Evolutionary conservation across 2,329 filamentous ascomycete genomes (phyloP), one percentile per base, ranked within the genome.

Genomic region (Sporothrix humicola): DNA sequence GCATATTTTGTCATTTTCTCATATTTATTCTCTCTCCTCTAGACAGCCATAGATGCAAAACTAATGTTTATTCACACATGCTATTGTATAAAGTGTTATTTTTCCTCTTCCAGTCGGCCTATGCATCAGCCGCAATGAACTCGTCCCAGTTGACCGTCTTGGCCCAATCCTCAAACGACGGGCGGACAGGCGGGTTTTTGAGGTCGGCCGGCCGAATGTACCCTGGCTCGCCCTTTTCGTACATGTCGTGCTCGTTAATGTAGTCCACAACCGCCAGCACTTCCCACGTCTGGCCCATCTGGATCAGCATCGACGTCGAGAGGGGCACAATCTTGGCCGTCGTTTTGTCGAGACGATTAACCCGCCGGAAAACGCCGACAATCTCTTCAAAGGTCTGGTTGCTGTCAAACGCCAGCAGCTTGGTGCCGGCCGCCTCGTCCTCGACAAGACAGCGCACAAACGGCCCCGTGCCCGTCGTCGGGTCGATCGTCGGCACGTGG

Each of bases 101-200:
- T n/a, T n/a, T n/a, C n/a, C n/a, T n/a, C n/a, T n/a, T n/a, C n/a
- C n/a, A n/a, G n/a, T n/a, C n/a, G n/a, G n/a, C n/a, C n/a, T 42
- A 61, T 2, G 15, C 13, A 8, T 10, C 58, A 2, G 31, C 58
- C 7, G 58, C 58, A 61, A 61, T 61, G 31, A 61, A 15, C 31
- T 61, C n/a, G 13, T 61, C 58, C 58, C 58, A 61, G 17, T 61
- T 31, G 2, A 20, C 58, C 31, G 58, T 61, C 31, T 42, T 61
- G 58, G 58, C 58, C 58, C 58, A 61, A 31, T 61, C 31, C 15
- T 61, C 58, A 42, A 42, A 61, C 15, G 58, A 61, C 31, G 58
- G 58, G 31, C 58, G 58, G 6, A 31, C 26, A 23, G 56, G 56
- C 23, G 56, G 56, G 13, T 17, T 13, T 3, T 8, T 26, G 26